A percentile compares a stretch with the other conserved stretches of the same genome.
Conservation (phyloP, 164 flowering plant species). For the Amborella trichopoda region DNA sequence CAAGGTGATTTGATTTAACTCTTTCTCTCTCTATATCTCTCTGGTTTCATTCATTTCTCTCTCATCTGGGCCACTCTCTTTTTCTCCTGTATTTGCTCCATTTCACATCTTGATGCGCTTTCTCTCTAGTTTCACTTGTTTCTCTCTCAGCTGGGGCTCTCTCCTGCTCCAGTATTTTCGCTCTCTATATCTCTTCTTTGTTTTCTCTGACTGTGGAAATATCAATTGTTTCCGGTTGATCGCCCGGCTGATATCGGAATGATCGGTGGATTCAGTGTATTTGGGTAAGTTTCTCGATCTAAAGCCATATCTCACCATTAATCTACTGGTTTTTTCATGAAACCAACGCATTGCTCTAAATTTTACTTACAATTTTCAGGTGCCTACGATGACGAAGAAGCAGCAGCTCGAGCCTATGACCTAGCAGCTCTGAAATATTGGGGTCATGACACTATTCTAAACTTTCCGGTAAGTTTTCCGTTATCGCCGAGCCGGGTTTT, state of each 20-base stretch:
- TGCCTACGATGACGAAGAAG: conserved; percentile 87
- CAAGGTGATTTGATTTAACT: conserved; percentile 37
- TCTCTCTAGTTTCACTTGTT: neutral
- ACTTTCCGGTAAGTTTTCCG: conserved; percentile 56
- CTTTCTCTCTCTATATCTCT: neutral
- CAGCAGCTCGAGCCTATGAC: conserved; percentile 94
- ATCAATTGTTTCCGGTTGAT: neutral
- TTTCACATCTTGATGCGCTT: neutral
- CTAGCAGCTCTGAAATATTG: conserved; percentile 93
- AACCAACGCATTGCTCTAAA: neutral
- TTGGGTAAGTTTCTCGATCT: neutral
- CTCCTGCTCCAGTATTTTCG: conserved; percentile 35
- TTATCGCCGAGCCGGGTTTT: neutral
- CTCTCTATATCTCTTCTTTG: conserved; percentile 35
- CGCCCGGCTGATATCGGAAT: neutral
- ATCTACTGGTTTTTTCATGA: neutral
- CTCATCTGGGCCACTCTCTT: neutral
- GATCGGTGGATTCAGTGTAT: too few relatives aligned
- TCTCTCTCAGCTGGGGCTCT: neutral
- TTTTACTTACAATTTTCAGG: conserved; percentile 24
- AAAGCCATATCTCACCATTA: neutral
- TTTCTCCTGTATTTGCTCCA: neutral
- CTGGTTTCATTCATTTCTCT: neutral
- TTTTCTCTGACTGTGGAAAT: neutral
- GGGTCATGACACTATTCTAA: conserved; percentile 76